Evolutionary conservation across 305 asterid species (phyloP), one percentile per base, ranked within the genome.

Genomic region (Rubia tinctorum): DNA sequence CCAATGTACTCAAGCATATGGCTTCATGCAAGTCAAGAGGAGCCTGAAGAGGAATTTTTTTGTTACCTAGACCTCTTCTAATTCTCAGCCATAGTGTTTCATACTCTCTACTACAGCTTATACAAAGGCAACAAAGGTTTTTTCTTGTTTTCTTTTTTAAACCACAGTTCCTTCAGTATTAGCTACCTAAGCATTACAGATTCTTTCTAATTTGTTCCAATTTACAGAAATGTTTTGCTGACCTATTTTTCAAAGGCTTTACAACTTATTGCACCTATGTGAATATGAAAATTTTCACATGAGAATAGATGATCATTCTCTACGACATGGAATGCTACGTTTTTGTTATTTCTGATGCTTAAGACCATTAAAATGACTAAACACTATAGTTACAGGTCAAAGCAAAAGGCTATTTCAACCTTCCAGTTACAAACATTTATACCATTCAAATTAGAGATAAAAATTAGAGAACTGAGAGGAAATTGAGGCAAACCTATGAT

Each of bases 401-500:
- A 22, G 55, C 22, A 23, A 56, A 55, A 20, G 22, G 55, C 30
- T 56, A 39, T 13, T 13, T 69, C 39, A 40, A 39, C 20, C 8
- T 56, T 56, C 30, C 42, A 58, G 15, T 13, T n/a, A 42, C 37
- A 23, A 5, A 22, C 12, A 23, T 23, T 15, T 43, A 22, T 13
- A 71, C 23, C 10, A 8, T 5, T 11, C 18, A 71, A 12, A 23
- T 53, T 12, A 71, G 58, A 71, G 44, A 59, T 14, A 71, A 30
- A 30, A 30, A 30, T 11, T 14, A 20, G 23, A 17, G 53, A 23
- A 59, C 68, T 45, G 39, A 44, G 56, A 30, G 71, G 39, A 4
- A 49, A 66, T 27, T 20, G 34, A 71, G 59, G 72, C 81, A 37
- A 63, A 92, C 98, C 98, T 73, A 93, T 93, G 83, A 93, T 93